A percentile compares a stretch with the other conserved stretches of the same genome.
These are phyloP conservation scores for Clonostachys rosea DNA, from an alignment of 2,329 filamentous ascomycete genomes.

Conservation along the genomic window DNA sequence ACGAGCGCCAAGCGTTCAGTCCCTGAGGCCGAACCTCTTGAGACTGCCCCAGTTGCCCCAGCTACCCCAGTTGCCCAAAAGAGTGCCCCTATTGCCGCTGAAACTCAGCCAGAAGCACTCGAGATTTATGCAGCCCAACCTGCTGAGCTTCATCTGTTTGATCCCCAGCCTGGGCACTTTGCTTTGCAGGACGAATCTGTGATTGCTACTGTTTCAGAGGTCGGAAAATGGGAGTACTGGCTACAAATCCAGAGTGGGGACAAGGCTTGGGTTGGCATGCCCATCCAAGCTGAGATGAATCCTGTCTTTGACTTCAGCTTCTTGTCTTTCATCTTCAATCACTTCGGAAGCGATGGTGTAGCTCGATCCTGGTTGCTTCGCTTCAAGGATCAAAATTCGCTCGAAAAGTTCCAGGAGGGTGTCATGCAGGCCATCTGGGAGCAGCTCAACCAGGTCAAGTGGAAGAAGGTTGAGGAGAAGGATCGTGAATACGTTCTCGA, in stretches of 20 bases:
- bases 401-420: slow-evolving; percentile 88
- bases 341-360: slow-evolving; percentile 81
- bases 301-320: slow-evolving; percentile 99
- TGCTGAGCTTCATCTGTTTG: slow-evolving; percentile 89
- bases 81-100: slow-evolving; percentile 13
- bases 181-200: slow-evolving; percentile 72
- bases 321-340: slow-evolving; percentile 98
- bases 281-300: slow-evolving; percentile 86
- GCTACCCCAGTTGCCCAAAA: neutral
- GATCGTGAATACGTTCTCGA: slow-evolving; percentile 94
- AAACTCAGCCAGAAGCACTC: slow-evolving; percentile 55
- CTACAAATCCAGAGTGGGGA: slow-evolving; percentile 75
- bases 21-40: slow-evolving; percentile 20
- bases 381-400: slow-evolving; percentile 76
- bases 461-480: slow-evolving; percentile 86
- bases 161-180: slow-evolving; percentile 84
- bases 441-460: slow-evolving; percentile 89
- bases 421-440: slow-evolving; percentile 97
- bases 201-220: slow-evolving; percentile 75
- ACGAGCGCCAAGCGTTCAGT: slow-evolving; percentile 37
- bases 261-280: slow-evolving; percentile 81
- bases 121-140: slow-evolving; percentile 72
- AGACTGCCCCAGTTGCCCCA: slow-evolving; percentile 7
- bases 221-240: slow-evolving; percentile 94
- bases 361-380: slow-evolving; percentile 94